A percentile compares a stretch with the other conserved stretches of the same genome.
phyloP scores from a whole-genome alignment of 2,329 filamentous ascomycete genomes.

The Diaporthe sp. region DNA sequence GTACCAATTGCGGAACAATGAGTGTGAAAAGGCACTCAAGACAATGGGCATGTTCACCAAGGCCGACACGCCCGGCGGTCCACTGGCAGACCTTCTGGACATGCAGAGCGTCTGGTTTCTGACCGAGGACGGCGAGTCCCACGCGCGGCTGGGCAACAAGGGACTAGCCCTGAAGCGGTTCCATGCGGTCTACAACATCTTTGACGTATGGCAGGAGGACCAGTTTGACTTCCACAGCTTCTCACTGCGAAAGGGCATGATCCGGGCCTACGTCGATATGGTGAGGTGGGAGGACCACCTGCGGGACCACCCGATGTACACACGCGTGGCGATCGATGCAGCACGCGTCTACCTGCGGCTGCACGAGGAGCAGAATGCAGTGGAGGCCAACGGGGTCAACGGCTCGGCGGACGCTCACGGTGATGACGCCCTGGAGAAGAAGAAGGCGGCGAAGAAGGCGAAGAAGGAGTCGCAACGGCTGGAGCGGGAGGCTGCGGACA shows the following conservation, averaged over 20 bases:
- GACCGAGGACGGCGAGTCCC: conserved; percentile 93
- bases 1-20: conserved; percentile 92
- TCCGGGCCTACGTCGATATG: conserved; percentile 95
- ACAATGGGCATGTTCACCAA: conserved; percentile 96
- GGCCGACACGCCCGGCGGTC: conserved; percentile 87
- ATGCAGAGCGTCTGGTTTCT: conserved; percentile 99
- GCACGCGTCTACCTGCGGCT: conserved; percentile 84
- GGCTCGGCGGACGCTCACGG: conserved; percentile 55
- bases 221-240: conserved; percentile 99
- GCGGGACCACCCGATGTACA: conserved; percentile 93
- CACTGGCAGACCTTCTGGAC: conserved; percentile 89
- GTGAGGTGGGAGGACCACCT: conserved; percentile 94
- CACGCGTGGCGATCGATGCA: conserved; percentile 83
- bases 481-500: conserved; percentile 83
- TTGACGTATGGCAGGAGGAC: conserved; percentile 97
- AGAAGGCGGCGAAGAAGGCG: conserved; percentile 91
- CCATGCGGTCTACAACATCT: conserved; percentile 88
- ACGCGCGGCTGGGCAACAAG: conserved; percentile 82
- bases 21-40: conserved; percentile 85
- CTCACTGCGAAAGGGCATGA: conserved; percentile 95
- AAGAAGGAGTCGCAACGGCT: conserved; percentile 75
- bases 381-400: conserved; percentile 71
- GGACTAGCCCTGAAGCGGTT: conserved; percentile 93
- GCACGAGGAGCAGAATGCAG: conserved; percentile 75
- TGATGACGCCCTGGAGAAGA: conserved; percentile 75